Evolutionary conservation across 1,139 yeast genomes (phyloP), one percentile per base, ranked within the genome.

Genomic region (Blastobotrys apis): DNA sequence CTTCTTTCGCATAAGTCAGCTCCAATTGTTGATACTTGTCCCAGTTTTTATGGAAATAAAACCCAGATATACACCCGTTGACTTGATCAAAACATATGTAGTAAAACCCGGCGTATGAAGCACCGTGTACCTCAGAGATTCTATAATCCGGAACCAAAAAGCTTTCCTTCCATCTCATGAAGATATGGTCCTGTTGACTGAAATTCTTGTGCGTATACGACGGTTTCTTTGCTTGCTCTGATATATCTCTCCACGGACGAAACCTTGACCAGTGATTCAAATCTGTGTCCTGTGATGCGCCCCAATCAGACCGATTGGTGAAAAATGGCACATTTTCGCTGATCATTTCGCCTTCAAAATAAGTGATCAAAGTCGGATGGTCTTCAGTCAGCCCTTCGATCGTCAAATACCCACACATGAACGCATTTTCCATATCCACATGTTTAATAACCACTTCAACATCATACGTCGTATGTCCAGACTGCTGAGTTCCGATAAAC

Each of bases 121-220:
- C 97, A 16, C 94, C 94, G 35, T 75, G 59, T 12, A 65, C 53
- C 35, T 60, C 60, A 15, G 75, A 78, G n/a, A 81, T 69, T 43
- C 78, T 67, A 17, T 88, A 80, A 64, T 88, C 95, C 0, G 95
- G 95, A 10, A 85, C 80, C 50, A 88, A 67, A 58, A 86, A 87
- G 57, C 80, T 78, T 62, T 90, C 97, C 64, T 90, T 90, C 97
- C 97, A 90, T 53, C 97, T 73, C 97, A 90, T 90, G 62, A 80
- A 90, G 5, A 90, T 67, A 57, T 72, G 78, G 46, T 77, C 71
- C 52, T 73, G 71, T 41, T 65, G 50, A 29, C 56, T 62, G 49
- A 53, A 65, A 46, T 62, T 53, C 22, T 51, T 48, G 37, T 65
- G 66, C 25, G 60, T 60, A 42, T 60, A 65, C 37, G 50, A 55